Base-by-base conservation (phyloP, 176 grass and related monocot genomes). In the Stipa capillata region DNA sequence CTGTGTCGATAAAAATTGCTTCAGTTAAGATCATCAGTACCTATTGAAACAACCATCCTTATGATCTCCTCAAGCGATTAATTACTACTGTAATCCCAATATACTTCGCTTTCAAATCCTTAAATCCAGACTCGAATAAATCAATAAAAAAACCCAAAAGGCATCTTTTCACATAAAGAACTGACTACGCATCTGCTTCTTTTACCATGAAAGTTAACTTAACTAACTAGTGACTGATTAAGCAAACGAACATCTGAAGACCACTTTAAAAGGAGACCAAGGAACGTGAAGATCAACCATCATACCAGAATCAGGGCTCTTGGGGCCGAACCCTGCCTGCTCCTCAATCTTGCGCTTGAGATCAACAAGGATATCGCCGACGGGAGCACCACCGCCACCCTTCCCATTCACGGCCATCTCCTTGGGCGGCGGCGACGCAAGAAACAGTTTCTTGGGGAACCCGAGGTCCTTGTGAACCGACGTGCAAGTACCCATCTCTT, bases 401-500 rank as follows among this genome's bases (percentile, higher is more conserved):
- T 90, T 83, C 17, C 59, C 69, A 56, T 53, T 27, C 2, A 65
- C 45, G 15, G 44, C 69, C 60, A 72, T 84, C 71, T 73, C 94
- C 83, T 90, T n/a, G n/a, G n/a, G 17, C 17, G 94, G n/a, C 74
- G 20, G 39, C 17, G 91, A 77, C 13, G 70, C 50, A 37, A 76
- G 55, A 74, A 92, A 86, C 69, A 77, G 66, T 68, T 89, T 82
- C 85, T 90, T 82, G 44, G 85, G 82, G 54, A 72, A 21, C 58
- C 31, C 89, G 20, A 79, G 21, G 62, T 86, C 85, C 65, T 85
- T 92, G n/a, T 88, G 76, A 77, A 87, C 77, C 31, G 92, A 97
- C 75, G 89, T 85, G 79, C 92, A 97, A 71, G 87, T 74, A 78
- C 95, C 95, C 95, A 97, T 97, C 88, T 50, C 50, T 40, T 39